Evolutionary conservation across 2,329 filamentous ascomycete genomes (phyloP).

Genomic region (Hymenoscyphus repandus): DNA sequence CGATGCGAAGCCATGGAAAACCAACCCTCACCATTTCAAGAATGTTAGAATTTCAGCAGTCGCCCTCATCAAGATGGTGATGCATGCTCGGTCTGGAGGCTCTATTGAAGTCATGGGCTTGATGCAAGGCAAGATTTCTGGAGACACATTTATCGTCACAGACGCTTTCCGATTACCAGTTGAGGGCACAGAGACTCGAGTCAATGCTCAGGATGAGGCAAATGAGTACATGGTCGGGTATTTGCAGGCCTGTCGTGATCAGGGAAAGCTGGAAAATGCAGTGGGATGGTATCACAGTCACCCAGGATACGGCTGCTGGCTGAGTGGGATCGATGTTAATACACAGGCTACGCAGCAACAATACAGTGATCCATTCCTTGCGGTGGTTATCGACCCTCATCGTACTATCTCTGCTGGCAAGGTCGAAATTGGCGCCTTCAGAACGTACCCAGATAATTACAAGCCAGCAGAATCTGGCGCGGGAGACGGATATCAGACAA

Average conservation of each 20-base stretch:
- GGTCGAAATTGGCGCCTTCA: constrained; percentile 92
- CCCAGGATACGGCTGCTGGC: constrained; percentile 96
- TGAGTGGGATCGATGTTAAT: constrained; percentile 89
- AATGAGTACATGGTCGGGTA: constrained; percentile 97
- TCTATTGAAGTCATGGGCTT: constrained; percentile 93
- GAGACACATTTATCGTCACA: constrained; percentile 82
- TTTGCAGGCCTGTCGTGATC: constrained; percentile 68
- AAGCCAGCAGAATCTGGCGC: constrained; percentile 45
- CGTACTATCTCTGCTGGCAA: constrained; percentile 91
- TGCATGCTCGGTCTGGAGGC: constrained; percentile 95
- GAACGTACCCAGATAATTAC: constrained; percentile 78
- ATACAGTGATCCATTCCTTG: constrained; percentile 86
- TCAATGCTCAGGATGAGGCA: constrained; percentile 92
- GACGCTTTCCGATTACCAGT: constrained; percentile 92
- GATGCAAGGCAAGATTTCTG: constrained; percentile 91
- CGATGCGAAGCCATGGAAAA: constrained; percentile 66
- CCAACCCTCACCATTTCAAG: constrained; percentile 84
- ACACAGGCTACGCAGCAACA: constrained; percentile 83
- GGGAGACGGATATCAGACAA: constrained; percentile 63
- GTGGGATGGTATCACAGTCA: constrained; percentile 99
- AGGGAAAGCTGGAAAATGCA: constrained; percentile 78
- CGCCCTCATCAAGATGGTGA: constrained; percentile 96
- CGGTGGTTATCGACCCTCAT: constrained; percentile 94
- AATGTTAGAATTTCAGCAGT: constrained; percentile 89
- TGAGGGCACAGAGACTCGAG: constrained; percentile 95